These are phyloP conservation scores for Colletotrichum lindemuthianum DNA, from an alignment of 2,329 filamentous ascomycete genomes.

Conservation along the genomic window DNA sequence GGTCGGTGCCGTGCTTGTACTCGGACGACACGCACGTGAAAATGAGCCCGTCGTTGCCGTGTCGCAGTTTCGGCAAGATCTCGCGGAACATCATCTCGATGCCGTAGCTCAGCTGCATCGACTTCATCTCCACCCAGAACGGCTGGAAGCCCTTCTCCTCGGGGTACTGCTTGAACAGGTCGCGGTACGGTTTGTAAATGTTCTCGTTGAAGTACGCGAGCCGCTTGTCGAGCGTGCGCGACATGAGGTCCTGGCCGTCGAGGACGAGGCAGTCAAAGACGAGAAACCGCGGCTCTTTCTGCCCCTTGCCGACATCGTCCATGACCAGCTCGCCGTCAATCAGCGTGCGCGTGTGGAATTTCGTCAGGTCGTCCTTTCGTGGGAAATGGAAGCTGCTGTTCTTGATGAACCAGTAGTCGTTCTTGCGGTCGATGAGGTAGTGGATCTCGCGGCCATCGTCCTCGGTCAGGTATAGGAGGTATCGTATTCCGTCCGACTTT, in stretches of 20 bases:
- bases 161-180: slow-evolving; percentile 72
- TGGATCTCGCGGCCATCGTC: slow-evolving; percentile 76
- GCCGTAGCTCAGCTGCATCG: slow-evolving; percentile 88
- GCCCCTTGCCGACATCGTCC: slow-evolving; percentile 77
- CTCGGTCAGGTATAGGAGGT: slow-evolving; percentile 87
- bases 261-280: slow-evolving; percentile 94
- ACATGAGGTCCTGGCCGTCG: slow-evolving; percentile 79
- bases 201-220: slow-evolving; percentile 85
- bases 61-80: slow-evolving; percentile 83
- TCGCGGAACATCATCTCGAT: slow-evolving; percentile 92
- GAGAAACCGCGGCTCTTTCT: slow-evolving; percentile 79
- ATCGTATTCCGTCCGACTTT: slow-evolving; percentile 96
- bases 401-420: slow-evolving; percentile 91
- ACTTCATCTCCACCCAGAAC: slow-evolving; percentile 88
- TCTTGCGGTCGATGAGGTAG: slow-evolving; percentile 97
- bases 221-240: slow-evolving; percentile 86
- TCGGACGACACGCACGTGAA: slow-evolving; percentile 92
- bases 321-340: slow-evolving; percentile 94
- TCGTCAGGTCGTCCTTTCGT: slow-evolving; percentile 68
- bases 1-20: slow-evolving; percentile 91
- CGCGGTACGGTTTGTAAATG: slow-evolving; percentile 77
- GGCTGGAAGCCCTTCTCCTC: slow-evolving; percentile 76
- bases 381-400: slow-evolving; percentile 82
- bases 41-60: slow-evolving; percentile 96
- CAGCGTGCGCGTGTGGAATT: slow-evolving; percentile 83